A percentile compares a stretch with the other conserved stretches of the same genome.
Conservation (phyloP, 2,329 filamentous ascomycete genomes). For the Aaosphaeria arxii region DNA sequence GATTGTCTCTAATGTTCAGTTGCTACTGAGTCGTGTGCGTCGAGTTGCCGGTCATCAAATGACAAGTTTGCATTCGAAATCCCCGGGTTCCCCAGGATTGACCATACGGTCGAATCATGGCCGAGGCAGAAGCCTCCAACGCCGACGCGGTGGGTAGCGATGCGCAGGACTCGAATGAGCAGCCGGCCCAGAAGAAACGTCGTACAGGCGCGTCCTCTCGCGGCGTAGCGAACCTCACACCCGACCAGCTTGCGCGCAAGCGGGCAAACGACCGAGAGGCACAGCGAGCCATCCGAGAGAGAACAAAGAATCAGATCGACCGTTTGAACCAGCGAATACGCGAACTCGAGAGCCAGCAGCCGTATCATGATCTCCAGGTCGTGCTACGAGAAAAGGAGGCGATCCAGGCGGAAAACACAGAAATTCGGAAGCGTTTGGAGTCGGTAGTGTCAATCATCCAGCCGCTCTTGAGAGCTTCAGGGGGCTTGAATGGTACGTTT, state of each 20-base stretch:
- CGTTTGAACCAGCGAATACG: constrained; percentile 67
- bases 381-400: constrained; percentile 73
- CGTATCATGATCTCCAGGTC: constrained; percentile 78
- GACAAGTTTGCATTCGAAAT: too few relatives aligned
- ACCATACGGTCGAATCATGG: constrained; percentile 9
- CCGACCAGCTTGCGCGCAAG: constrained; percentile 85
- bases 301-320: constrained; percentile 79
- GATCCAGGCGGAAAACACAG: constrained; percentile 74
- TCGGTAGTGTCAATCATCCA: constrained; percentile 64
- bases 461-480: constrained; percentile 50
- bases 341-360: constrained; percentile 75
- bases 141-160: constrained; percentile 3
- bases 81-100: too few relatives aligned
- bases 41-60: too few relatives aligned
- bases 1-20: too few relatives aligned
- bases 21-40: too few relatives aligned
- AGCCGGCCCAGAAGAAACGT: constrained; percentile 25
- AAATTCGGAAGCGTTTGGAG: constrained; percentile 68
- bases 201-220: constrained; percentile 49
- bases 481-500: constrained; percentile 43
- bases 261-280: constrained; percentile 88
- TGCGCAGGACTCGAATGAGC: constrained; percentile 2
- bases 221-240: constrained; percentile 82
- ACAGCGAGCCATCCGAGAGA: constrained; percentile 78
- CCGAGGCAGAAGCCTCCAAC: constrained; percentile 8